Evolutionary conservation across 148 eudicot species (phyloP).

Genomic region (Bassia scoparia): DNA sequence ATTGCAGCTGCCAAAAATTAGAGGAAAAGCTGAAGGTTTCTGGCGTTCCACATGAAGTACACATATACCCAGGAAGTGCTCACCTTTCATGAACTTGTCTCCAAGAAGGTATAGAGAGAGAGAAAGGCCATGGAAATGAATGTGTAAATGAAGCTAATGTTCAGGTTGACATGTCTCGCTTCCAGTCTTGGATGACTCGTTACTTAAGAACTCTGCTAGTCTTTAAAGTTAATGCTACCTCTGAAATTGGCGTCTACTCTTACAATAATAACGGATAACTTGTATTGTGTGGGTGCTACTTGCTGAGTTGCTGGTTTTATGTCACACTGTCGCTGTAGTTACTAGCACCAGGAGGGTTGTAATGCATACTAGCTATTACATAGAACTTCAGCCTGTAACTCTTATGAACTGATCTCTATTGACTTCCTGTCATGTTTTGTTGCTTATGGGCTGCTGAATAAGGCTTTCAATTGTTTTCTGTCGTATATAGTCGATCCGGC

Average conservation of each 20-base stretch:
- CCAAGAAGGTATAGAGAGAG: conserved; percentile 69
- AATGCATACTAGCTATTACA: too few relatives aligned
- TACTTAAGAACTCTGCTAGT: conserved; percentile 28
- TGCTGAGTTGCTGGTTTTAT: not conserved
- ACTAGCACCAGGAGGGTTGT: too few relatives aligned
- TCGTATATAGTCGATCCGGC: too few relatives aligned
- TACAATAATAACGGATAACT: not conserved
- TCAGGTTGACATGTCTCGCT: conserved; percentile 84
- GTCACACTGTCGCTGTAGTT: too few relatives aligned
- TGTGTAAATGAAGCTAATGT: conserved; percentile 61
- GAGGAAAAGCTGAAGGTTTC: conserved; percentile 83
- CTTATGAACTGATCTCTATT: too few relatives aligned
- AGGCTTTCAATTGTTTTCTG: too few relatives aligned
- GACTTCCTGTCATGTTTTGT: too few relatives aligned
- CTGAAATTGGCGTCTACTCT: not conserved
- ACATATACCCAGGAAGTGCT: conserved; percentile 56
- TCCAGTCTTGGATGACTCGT: conserved; percentile 73
- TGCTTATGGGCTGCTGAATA: too few relatives aligned
- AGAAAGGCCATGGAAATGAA: conserved; percentile 75
- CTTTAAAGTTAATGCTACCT: conserved; percentile 2
- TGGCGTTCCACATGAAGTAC: conserved; percentile 67
- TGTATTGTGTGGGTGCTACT: not conserved
- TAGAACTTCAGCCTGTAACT: too few relatives aligned
- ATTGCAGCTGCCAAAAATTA: conserved; percentile 66
- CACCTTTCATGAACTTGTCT: conserved; percentile 90